Conservation (phyloP, 1,139 yeast species). For the Yamadazyma siamensis region DNA sequence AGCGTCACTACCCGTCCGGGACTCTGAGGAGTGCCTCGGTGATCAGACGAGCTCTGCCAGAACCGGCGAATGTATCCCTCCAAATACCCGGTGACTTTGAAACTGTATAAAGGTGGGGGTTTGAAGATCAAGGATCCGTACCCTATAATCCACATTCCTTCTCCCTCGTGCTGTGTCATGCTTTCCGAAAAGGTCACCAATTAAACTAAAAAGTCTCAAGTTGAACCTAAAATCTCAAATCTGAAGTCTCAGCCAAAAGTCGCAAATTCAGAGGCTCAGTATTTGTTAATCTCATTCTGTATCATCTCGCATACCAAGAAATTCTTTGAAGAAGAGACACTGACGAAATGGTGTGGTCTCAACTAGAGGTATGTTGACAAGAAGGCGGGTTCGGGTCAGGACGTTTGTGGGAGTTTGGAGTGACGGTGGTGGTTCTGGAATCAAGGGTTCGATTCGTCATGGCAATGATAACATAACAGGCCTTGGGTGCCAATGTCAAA, state of each 20-base stretch:
- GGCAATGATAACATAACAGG: no score
- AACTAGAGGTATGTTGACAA: conserved; percentile 41
- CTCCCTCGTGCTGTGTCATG: neutral
- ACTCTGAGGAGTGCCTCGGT: conserved; percentile 77
- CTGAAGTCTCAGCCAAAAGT: neutral
- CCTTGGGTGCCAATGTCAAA: no score
- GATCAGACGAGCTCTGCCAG: conserved; percentile 91
- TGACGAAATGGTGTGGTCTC: conserved; percentile 45
- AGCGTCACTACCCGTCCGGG: conserved; percentile 91
- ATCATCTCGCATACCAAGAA: no score
- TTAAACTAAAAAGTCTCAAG: neutral
- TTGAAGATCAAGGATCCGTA: conserved; percentile 89
- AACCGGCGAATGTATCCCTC: conserved; percentile 77
- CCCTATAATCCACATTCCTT: conserved; percentile 77
- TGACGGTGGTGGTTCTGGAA: no score
- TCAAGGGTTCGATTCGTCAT: no score
- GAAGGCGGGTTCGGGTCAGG: no score
- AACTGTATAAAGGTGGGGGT: conserved; percentile 73
- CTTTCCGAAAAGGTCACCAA: no score
- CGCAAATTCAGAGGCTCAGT: no score
- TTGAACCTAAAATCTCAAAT: neutral
- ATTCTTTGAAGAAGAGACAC: no score
- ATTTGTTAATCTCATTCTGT: no score
- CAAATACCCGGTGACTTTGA: conserved; percentile 68
- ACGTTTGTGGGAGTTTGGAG: no score